A percentile compares a stretch with the other conserved stretches of the same genome.
Evolutionary conservation across 2,329 filamentous ascomycete species (phyloP).

Genomic region (Pezicula rhizophila): DNA sequence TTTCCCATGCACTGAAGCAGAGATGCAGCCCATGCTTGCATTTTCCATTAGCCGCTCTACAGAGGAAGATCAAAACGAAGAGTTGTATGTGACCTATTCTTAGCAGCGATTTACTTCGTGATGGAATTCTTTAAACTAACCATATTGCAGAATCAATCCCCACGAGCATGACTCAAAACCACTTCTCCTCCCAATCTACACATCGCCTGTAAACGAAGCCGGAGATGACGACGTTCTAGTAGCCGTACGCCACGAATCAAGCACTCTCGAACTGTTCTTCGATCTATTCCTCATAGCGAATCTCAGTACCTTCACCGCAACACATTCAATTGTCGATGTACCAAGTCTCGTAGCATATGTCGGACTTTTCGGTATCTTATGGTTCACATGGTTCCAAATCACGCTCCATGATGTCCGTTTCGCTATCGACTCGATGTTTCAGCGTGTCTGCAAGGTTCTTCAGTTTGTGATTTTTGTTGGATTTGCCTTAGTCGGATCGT

Average conservation of each 20-base stretch:
- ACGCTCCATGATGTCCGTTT: constrained; percentile 53
- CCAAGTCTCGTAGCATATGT: constrained; percentile 37
- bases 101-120: too few species aligned
- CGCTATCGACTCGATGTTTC: constrained; percentile 45
- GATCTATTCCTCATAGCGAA: constrained; percentile 55
- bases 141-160: neutral
- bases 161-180: neutral
- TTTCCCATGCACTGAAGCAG: too few species aligned
- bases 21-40: too few species aligned
- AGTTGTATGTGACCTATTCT: too few species aligned
- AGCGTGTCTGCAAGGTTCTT: constrained; percentile 43
- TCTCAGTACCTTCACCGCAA: constrained; percentile 47
- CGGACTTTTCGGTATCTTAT: constrained; percentile 49
- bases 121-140: neutral
- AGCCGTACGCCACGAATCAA: constrained; percentile 34
- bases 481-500: constrained; percentile 43
- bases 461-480: constrained; percentile 49
- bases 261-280: constrained; percentile 50
- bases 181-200: neutral
- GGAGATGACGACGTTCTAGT: neutral
- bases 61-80: too few species aligned
- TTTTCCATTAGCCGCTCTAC: too few species aligned
- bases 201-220: neutral
- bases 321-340: constrained; percentile 45
- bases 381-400: constrained; percentile 54